phyloP scores from a whole-genome alignment of 345 rosid genomes.

The Cardamine occulta region DNA sequence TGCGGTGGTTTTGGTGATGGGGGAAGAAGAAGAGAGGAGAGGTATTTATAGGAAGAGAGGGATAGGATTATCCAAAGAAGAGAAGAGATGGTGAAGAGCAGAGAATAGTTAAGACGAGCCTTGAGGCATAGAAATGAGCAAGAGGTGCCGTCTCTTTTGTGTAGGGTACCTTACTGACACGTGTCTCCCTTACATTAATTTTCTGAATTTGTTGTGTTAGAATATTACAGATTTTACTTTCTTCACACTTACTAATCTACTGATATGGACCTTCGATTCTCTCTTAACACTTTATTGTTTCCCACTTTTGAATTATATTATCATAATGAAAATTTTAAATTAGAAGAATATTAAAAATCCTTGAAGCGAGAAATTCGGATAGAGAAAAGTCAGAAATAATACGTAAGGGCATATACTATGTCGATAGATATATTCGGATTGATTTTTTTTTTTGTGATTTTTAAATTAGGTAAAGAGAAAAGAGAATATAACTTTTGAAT shows the following conservation, averaged over 20 bases:
- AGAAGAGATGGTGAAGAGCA: conserved; percentile 25
- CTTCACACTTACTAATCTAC: neutral
- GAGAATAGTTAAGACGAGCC: conserved; percentile 27
- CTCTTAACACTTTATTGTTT: conserved; percentile 13
- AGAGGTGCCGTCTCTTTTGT: conserved; percentile 1
- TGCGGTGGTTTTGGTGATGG: conserved; percentile 37
- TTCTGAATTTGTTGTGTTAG: neutral
- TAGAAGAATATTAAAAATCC: neutral
- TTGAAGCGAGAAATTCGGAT: conserved; percentile 31
- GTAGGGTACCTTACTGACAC: conserved; percentile 34
- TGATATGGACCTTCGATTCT: conserved; percentile 39
- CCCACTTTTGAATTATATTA: neutral
- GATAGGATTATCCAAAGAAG: conserved; percentile 41
- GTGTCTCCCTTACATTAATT: conserved; percentile 22
- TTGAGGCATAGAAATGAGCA: conserved; percentile 18
- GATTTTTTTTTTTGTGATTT: conserved; percentile 18
- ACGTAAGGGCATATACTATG: conserved; percentile 36
- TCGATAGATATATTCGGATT: conserved; percentile 37
- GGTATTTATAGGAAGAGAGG: conserved; percentile 42
- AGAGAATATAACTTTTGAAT: conserved; percentile 43
- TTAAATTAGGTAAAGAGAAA: conserved; percentile 30
- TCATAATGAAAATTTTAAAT: neutral
- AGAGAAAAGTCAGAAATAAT: conserved; percentile 37
- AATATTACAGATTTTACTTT: conserved; percentile 22
- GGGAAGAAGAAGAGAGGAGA: conserved; percentile 26